Conservation (phyloP, 2,329 filamentous ascomycete species). For the Bretziella fagacearum region DNA sequence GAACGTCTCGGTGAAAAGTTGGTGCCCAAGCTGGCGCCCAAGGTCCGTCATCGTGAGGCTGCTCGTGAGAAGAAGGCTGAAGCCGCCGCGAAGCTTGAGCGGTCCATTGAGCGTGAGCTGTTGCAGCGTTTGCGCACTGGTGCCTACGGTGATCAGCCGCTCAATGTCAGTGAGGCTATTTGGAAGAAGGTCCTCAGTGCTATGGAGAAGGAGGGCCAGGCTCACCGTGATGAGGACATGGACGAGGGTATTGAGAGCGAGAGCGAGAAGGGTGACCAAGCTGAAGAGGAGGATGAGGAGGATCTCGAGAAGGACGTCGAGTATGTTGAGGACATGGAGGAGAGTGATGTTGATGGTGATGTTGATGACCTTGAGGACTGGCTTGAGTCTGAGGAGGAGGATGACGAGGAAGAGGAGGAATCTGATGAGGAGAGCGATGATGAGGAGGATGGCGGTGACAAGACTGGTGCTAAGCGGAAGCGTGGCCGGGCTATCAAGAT, state of each 20-base stretch:
- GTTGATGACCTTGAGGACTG: constrained; percentile 76
- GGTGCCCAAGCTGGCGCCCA: constrained; percentile 79
- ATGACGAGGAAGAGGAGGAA: constrained; percentile 43
- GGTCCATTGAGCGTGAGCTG: constrained; percentile 86
- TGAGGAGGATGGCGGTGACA: constrained; percentile 40
- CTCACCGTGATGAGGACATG: constrained; percentile 66
- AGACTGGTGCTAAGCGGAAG: constrained; percentile 40
- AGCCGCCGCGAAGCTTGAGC: constrained; percentile 80
- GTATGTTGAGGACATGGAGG: constrained; percentile 83
- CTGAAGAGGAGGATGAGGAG: constrained; percentile 80
- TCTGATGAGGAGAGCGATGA: constrained; percentile 38
- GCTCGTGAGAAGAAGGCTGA: constrained; percentile 62
- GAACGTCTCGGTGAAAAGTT: constrained; percentile 75
- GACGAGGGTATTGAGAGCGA: constrained; percentile 69
- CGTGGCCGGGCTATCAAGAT: constrained; percentile 31
- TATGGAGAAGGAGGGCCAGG: constrained; percentile 75
- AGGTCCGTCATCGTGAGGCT: constrained; percentile 61
- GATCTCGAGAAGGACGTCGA: constrained; percentile 67
- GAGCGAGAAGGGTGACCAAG: constrained; percentile 51
- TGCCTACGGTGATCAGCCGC: constrained; percentile 81
- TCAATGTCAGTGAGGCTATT: constrained; percentile 87
- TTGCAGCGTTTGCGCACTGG: constrained; percentile 81
- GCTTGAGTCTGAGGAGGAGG: constrained; percentile 36
- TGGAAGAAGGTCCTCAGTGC: constrained; percentile 95
- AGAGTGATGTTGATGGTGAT: constrained; percentile 63